Evolutionary conservation across 2,329 filamentous ascomycete species (phyloP), one percentile per base, ranked within the genome.

Genomic region (Penicillium italicum): DNA sequence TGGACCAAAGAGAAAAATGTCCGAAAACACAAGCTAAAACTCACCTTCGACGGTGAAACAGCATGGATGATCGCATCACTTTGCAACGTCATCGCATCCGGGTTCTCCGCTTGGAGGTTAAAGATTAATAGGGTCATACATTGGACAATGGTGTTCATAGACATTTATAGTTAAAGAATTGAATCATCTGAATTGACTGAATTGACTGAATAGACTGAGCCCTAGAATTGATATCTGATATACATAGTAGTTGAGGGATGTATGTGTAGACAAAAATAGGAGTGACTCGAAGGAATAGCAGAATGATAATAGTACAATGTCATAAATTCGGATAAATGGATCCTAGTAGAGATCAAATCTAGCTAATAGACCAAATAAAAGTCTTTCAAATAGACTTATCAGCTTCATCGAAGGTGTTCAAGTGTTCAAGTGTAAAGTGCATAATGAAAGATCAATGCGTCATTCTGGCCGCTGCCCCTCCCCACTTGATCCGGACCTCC

Each of bases 1-100:
- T 43, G 50, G 41, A 37, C 49, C 31, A 37, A 51, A 28, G 10
- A 30, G 33, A 26, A 30, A 52, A 52, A 24, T 52, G 41, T 38
- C 40, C 41, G 50, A 46, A 52, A 46, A 18, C 18, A 30, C 36
- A 30, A 16, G 14, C 36, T 33, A 18, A 36, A 34, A 31, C 30
- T 28, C 14, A 54, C 9, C 14, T 46, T 30, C 30, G 31, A 42
- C n/a, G 34, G 36, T 47, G 33, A 43, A 53, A 42, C 34, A 20
- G 4, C 28, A 20, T 37, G 33, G 50, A 54, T 43, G 56, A 50
- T 42, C 45, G 42, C 49, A 59, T 50, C 51, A 54, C 44, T 53
- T 65, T 54, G 53, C 59, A 64, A 65, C 63, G 63, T 65, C 63
- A 65, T 65, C 57, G 56, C 57, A 62, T 60, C 62, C 62, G 62